Base-by-base conservation (phyloP, 768 basidiomycete genomes). In the Leccinellum albellum region DNA sequence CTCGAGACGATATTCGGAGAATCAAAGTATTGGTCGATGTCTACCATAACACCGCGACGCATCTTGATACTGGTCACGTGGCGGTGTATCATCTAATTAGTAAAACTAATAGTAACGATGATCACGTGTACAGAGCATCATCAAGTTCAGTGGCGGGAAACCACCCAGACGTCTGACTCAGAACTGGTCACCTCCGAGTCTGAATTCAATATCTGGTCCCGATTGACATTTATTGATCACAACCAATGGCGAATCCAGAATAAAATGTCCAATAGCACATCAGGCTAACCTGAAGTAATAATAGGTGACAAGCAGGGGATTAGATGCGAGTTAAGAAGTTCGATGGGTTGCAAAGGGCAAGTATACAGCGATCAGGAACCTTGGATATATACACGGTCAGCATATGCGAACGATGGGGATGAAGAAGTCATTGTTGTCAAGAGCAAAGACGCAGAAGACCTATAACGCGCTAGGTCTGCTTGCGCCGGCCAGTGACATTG, bases 351-450 rank as follows among this genome's bases (percentile, higher is more conserved):
- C 53, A 40, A 48, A 35, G 24, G 57, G 51, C 60, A 62, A 59
- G 46, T 71, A 68, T 66, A 73, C 71, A 73, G 54, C 55, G 56
- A 60, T 59, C 55, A 51, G 51, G 62, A 64, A 61, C 37, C 62
- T 57, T 57, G 61, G 64, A 66, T 64, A 71, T 71, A 67, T 71
- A 73, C 66, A 69, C 15, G 56, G 56, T 67, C 58, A 66, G 60
- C 61, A 61, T 65, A 55, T 72, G 69, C 66, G 58, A 31, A 13
- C 12, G 44, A 51, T 47, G 48, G 48, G 44, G 56, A n/a, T 21
- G 26, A 29, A 44, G 55, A 51, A 17, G 35, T 45, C 52, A 21
- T 56, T 53, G 51, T 20, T 20, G 40, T 13, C 40, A 55, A 44
- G 56, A 32, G 51, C 35, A 37, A 50, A 53, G 50, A 57, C 54